These are phyloP conservation scores for Malus orientalis DNA, from an alignment of 306 rosid genomes.

Conservation along the genomic window DNA sequence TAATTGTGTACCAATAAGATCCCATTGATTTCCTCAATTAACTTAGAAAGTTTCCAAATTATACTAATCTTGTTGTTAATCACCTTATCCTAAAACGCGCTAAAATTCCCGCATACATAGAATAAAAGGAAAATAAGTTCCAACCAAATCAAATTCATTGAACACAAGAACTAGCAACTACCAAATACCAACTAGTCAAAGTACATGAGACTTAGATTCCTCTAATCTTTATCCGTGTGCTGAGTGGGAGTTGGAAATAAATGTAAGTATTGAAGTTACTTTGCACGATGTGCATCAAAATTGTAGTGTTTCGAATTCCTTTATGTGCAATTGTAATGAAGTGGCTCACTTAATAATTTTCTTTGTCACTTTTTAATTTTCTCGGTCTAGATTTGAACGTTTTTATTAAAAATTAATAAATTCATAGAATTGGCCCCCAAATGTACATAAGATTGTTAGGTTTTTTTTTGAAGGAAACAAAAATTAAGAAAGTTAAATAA, in stretches of 20 bases:
- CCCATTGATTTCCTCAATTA: neutral
- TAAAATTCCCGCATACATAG: neutral
- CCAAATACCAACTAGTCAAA: neutral
- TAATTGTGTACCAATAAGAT: neutral
- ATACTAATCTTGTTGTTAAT: neutral
- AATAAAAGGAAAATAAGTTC: neutral
- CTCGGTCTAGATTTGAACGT: too few species aligned
- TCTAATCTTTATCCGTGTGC: neutral
- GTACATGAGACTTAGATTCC: neutral
- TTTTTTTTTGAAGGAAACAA: too few species aligned
- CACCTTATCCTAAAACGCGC: constrained; percentile 2
- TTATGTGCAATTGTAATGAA: too few species aligned
- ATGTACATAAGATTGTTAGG: too few species aligned
- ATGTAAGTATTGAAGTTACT: neutral
- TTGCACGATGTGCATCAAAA: neutral
- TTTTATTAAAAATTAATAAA: too few species aligned
- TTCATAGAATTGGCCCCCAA: too few species aligned
- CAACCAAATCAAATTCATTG: neutral
- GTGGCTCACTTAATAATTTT: neutral
- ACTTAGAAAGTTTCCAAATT: neutral
- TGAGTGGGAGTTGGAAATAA: neutral
- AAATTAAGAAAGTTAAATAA: too few species aligned
- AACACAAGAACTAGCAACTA: neutral
- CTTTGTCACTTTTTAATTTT: too few species aligned
- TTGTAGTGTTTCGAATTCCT: neutral